Conservation (phyloP, 1,284 basidiomycete species). For the Ganoderma boninense region DNA sequence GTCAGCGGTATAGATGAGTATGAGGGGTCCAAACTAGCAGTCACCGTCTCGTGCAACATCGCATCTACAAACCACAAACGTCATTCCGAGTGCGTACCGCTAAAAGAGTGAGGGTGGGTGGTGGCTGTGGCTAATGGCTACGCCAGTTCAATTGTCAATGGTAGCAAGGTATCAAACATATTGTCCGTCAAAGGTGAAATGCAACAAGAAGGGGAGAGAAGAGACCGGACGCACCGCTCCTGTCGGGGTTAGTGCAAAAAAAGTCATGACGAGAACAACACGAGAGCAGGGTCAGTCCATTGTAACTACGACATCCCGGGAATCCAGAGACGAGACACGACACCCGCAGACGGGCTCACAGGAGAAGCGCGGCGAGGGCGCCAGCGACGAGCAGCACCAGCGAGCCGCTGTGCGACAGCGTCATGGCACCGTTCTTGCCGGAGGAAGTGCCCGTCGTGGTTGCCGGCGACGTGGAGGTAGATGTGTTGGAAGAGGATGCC, state of each 20-base stretch:
- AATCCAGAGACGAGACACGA: background rate
- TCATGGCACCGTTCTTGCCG: conserved; percentile 17
- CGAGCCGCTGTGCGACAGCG: conserved; percentile 9
- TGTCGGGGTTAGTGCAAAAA: conserved; percentile 2
- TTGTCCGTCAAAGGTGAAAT: conserved; percentile 3
- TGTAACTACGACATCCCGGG: background rate
- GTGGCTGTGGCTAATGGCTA: background rate
- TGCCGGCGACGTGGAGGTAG: conserved; percentile 6
- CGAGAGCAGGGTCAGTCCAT: background rate
- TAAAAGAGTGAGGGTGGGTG: background rate
- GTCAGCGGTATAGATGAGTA: conserved; percentile 1
- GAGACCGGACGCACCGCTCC: conserved; percentile 1
- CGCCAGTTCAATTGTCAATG: background rate
- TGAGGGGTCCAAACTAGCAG: background rate
- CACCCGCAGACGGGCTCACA: background rate
- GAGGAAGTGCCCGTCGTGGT: conserved; percentile 5
- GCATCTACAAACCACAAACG: background rate
- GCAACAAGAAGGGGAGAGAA: background rate
- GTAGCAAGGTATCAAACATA: background rate
- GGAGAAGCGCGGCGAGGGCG: conserved; percentile 19
- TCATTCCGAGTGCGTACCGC: background rate
- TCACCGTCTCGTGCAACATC: conserved; percentile 1
- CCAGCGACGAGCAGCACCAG: conserved; percentile 14
- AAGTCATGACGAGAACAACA: background rate
- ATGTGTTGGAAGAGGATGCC: conserved; percentile 8